These are phyloP conservation scores for Graphilbum ipis-grandicollis DNA, from an alignment of 2,329 filamentous ascomycete genomes.

Conservation along the genomic window DNA sequence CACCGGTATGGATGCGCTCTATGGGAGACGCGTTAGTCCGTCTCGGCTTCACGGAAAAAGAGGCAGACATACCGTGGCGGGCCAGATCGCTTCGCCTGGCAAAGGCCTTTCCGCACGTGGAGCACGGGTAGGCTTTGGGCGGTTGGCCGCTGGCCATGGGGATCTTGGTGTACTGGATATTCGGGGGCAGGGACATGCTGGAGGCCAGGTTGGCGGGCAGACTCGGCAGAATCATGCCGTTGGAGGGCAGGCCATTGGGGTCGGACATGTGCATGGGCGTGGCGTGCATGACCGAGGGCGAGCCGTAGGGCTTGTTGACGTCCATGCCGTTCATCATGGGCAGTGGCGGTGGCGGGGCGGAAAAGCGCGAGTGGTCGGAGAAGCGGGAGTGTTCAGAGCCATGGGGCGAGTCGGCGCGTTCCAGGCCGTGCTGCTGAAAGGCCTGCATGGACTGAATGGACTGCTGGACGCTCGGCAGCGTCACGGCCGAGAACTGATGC, in stretches of 20 bases:
- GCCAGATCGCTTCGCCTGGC: conserved; percentile 86
- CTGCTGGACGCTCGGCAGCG: conserved; percentile 9
- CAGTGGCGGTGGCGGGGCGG: conserved; percentile 25
- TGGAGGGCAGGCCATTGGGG: conserved; percentile 18
- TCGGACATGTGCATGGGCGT: conserved; percentile 27
- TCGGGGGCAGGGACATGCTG: conserved; percentile 11
- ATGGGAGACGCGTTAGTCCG: background rate
- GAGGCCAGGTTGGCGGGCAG: conserved; percentile 17
- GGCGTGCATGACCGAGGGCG: conserved; percentile 29
- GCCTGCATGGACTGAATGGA: conserved; percentile 6
- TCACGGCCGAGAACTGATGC: conserved; percentile 5
- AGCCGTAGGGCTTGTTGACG: conserved; percentile 28
- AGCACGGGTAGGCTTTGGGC: conserved; percentile 67
- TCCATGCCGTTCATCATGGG: conserved; percentile 23
- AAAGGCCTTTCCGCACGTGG: conserved; percentile 80
- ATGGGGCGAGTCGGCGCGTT: conserved; percentile 39
- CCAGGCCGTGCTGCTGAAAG: conserved; percentile 20
- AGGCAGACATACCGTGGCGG: conserved; percentile 71
- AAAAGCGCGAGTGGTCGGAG: conserved; percentile 37
- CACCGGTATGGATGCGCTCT: conserved; percentile 92
- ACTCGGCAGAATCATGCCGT: conserved; percentile 24
- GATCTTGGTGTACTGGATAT: conserved; percentile 9
- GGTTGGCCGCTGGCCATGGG: conserved; percentile 8
- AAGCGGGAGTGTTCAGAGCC: conserved; percentile 42
- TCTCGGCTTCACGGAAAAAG: no score